These are phyloP conservation scores for Penicillium silybi DNA, from an alignment of 495 filamentous ascomycete genomes.

Conservation along the genomic window DNA sequence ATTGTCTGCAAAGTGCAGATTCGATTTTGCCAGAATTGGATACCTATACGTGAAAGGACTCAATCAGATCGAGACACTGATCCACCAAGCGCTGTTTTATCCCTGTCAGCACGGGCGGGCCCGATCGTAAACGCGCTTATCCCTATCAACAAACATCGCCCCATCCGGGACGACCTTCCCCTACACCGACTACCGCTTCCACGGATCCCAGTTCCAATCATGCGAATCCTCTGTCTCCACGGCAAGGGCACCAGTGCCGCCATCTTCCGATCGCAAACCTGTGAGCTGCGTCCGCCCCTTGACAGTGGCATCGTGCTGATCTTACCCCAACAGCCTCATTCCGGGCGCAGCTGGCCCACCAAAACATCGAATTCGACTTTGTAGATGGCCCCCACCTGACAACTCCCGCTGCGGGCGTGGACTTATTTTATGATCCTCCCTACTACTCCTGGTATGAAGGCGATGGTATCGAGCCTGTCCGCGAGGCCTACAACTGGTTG, in stretches of 20 bases:
- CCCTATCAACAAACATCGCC: not conserved
- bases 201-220: slow-evolving; percentile 15
- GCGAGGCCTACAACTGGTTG: slow-evolving; percentile 43
- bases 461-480: slow-evolving; percentile 32
- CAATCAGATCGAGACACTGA: too few relatives aligned
- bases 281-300: slow-evolving; percentile 28
- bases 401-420: slow-evolving; percentile 48
- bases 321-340: slow-evolving; percentile 39
- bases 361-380: slow-evolving; percentile 52
- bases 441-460: slow-evolving; percentile 49
- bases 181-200: not conserved
- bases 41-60: too few relatives aligned
- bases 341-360: slow-evolving; percentile 31
- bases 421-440: slow-evolving; percentile 47
- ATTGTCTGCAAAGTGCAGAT: not conserved
- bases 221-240: slow-evolving; percentile 62
- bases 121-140: not conserved
- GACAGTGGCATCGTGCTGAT: slow-evolving; percentile 5
- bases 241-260: slow-evolving; percentile 56
- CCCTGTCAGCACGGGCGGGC: not conserved
- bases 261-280: slow-evolving; percentile 57
- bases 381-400: slow-evolving; percentile 46
- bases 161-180: not conserved
- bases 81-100: not conserved
- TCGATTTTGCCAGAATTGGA: too few relatives aligned